Percentiles rank a stretch among this genome's conserved stretches.
Conservation (phyloP, 2,329 filamentous ascomycete genomes). For the Claviceps sp. region DNA sequence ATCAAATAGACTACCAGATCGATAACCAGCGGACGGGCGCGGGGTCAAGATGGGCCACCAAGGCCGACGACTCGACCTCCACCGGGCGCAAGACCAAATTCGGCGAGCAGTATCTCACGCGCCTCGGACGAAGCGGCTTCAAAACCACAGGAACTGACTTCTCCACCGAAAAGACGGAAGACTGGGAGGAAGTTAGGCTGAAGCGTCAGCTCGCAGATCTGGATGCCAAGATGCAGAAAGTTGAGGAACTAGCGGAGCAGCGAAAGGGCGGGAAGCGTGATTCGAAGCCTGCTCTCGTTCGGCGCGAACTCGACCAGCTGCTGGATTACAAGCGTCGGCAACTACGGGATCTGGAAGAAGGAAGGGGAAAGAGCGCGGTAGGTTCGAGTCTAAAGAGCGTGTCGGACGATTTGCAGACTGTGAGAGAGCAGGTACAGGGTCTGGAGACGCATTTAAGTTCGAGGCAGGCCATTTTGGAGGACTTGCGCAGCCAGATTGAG, state of each 20-base stretch:
- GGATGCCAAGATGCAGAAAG: constrained; percentile 72
- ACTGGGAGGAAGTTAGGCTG: constrained; percentile 94
- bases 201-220: constrained; percentile 86
- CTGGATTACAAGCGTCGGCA: constrained; percentile 86
- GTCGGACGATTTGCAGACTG: constrained; percentile 72
- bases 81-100: constrained; percentile 94
- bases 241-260: constrained; percentile 60
- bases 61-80: constrained; percentile 64
- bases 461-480: constrained; percentile 61
- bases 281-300: constrained; percentile 79
- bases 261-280: constrained; percentile 52
- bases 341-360: constrained; percentile 61
- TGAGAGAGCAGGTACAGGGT: constrained; percentile 90
- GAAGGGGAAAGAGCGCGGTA: constrained; percentile 51
- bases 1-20: constrained; percentile 91
- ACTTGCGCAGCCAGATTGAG: constrained; percentile 71
- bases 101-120: constrained; percentile 88
- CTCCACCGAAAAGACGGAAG: constrained; percentile 68
- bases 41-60: constrained; percentile 65
- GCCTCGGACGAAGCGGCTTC: constrained; percentile 73
- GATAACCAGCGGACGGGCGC: constrained; percentile 55
- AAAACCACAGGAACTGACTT: constrained; percentile 84
- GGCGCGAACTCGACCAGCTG: constrained; percentile 85
- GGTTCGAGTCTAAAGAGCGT: constrained; percentile 66
- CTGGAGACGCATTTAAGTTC: constrained; percentile 70